Evolutionary conservation across 1,139 yeast genomes (phyloP), one percentile per base, ranked within the genome.

Genomic region (Protomyces arabidopsidicola): DNA sequence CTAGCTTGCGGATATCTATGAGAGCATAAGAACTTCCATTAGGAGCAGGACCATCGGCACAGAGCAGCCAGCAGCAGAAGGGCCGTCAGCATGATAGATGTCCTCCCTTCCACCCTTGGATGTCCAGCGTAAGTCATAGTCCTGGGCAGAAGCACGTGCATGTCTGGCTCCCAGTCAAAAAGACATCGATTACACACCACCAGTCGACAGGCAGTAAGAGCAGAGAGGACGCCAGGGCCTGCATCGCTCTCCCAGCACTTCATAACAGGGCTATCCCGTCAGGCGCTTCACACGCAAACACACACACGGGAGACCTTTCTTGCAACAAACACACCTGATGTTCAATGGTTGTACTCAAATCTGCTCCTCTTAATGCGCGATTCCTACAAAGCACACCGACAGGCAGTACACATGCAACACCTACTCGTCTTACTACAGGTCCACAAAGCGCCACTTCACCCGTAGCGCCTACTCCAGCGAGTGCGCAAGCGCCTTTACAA

Each of bases 281-380:
- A 5, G 42, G 42, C 42, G 42, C 42, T 3, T 36, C 4, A 14
- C 14, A 36, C 42, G 42, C 42, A 36, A 9, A 27, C 9, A 27
- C 8, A 27, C 9, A 27, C 4, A 27, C 31, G 6, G 31, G 31
- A 27, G 31, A 27, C 31, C 31, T 36, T 36, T n/a, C 16, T n/a
- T 36, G 42, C 42, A 3, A 36, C 42, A 36, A 5, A 36, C 14
- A 14, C 18, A 36, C 16, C 42, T 42, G 48, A 42, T 42, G 48
- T 42, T n/a, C 48, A 42, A 42, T 42, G 48, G 48, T 42, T 20
- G 48, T 42, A 42, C 45, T 52, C 34, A 58, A 58, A 45, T 58
- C 56, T 24, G 56, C 53, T 27, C 42, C 62, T n/a, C 45, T 58
- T 22, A 58, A 58, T 42, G 42, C 56, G 5, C 51, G 62, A 51